phyloP scores from a whole-genome alignment of 805 yeast species.

The Myxozyma melibiosi region DNA sequence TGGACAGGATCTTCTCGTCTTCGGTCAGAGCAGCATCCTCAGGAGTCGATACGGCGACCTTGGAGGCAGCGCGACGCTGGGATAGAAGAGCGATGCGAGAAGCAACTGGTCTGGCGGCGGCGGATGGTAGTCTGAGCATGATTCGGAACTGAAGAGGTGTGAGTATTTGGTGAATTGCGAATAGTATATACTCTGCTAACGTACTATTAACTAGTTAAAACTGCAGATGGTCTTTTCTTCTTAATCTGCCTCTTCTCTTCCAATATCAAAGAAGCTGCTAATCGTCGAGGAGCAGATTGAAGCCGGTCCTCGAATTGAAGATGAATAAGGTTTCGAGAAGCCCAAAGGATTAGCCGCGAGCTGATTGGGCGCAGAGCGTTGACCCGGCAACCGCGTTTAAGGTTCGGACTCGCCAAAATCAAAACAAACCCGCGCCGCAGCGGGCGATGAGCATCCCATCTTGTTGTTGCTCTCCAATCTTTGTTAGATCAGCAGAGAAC shows the following conservation, averaged over 20 bases:
- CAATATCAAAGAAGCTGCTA: no score
- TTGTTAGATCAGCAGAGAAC: background rate
- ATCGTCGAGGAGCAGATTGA: no score
- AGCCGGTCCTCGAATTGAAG: no score
- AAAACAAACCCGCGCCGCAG: conserved; percentile 14
- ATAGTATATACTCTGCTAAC: no score
- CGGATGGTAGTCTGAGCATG: conserved; percentile 7
- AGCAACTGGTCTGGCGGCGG: conserved; percentile 5
- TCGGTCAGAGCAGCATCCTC: conserved; percentile 13
- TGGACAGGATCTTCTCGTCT: conserved; percentile 21
- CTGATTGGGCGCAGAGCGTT: conserved; percentile 11
- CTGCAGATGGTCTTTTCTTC: no score
- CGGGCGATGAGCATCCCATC: conserved; percentile 8
- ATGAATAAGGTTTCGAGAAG: conserved; percentile 1
- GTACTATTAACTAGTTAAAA: no score
- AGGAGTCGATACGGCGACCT: conserved; percentile 6
- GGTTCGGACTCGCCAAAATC: background rate
- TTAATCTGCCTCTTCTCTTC: no score
- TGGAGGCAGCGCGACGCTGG: conserved; percentile 11
- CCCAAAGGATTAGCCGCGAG: conserved; percentile 4
- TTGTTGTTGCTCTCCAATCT: background rate
- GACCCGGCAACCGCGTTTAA: conserved; percentile 10
- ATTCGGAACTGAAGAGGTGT: background rate
- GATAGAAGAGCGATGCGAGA: background rate
- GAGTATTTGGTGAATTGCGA: background rate